Evolutionary conservation across 106 monocot species (phyloP), one percentile per base, ranked within the genome.

Genomic region (Xerophyta viscosa): DNA sequence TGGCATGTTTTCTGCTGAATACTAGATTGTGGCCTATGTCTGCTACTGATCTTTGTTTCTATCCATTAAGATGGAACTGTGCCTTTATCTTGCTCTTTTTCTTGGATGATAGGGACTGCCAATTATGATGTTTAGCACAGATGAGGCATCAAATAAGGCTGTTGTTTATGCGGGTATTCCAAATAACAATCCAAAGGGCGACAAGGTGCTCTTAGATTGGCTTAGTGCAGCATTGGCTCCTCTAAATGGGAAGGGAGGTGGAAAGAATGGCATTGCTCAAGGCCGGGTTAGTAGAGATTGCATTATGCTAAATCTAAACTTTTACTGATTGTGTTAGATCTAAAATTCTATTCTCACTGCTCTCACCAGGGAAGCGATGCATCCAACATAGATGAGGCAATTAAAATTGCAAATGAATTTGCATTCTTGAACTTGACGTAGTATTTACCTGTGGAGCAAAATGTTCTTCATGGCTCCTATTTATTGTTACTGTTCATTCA

Each of bases 221-320:
- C 68, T 94, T 11, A 81, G 62, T 39, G 50, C 77, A 29, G 66
- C 83, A n/a, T 61, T 93, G 58, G 77, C 17, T 11, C 92, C 92
- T 27, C 70, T 94, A 28, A 88, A 84, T 10, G 94, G 94, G 48
- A 84, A 70, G 62, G 84, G 94, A 13, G 94, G 88, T 47, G 94
- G 88, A 46, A 94, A 88, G 53, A 84, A 84, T 37, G 88, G 80
- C 15, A 59, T 81, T 49, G 94, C 86, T 41, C 94, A 88, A 68
- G 93, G 93, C 46, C 93, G 88, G 83, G 93, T 92, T 57, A 48
- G 76, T 39, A 27, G 37, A 5, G 25, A 50, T 6, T 2, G 26
- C 7, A 26, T 24, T 24, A 3, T 3, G 11, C 27, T 27, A 27
- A 13, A 20, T 9, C 13, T 0, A 3, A 0, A 25, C 25, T 12